Evolutionary conservation across 2,329 filamentous ascomycete species (phyloP), one percentile per base, ranked within the genome.

Genomic region (Epichloe brachyelytri): DNA sequence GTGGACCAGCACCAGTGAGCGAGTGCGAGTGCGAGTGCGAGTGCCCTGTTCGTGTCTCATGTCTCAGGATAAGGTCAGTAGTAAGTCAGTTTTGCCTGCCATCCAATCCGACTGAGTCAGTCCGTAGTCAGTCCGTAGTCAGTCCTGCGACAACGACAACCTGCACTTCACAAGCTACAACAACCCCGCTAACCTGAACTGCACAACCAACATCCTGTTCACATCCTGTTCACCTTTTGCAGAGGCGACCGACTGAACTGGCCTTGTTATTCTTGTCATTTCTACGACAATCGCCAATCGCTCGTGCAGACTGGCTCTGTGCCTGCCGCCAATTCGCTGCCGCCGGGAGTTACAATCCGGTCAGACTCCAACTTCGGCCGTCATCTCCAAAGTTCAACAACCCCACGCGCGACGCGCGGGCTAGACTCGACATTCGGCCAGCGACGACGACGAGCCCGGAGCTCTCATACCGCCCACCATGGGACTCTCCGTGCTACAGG

Each of bases 401-500:
- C 37, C 5, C 20, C 17, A 30, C 26, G 26, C 26, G 26, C 26
- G 26, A 30, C 26, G 26, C 26, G 26, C 26, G 26, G 26, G 26
- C 5, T 39, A 11, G n/a, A n/a, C 46, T 19, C 34, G 20, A 39
- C 19, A 33, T 34, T n/a, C 12, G 14, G 43, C 19, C 38, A 38
- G 20, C 34, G 12, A 43, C 37, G 43, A 39, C 43, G n/a, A 47
- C 39, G 50, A 52, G 50, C 43, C 50, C 17, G 43, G 50, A 50
- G 38, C 53, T 55, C 55, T 56, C 54, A 48, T 47, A 51, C 44
- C 50, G 65, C 66, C 69, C 74, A 82, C 68, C 62, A 95, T 95
- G 88, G 85, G 81, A 62, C 75, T 85, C 68, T 95, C 89, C 57
- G 80, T 90, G 62, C 85, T 95, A 63, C 82, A 89, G 64, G 82